Percentiles rank a stretch among this genome's conserved stretches.
Evolutionary conservation across 2,329 filamentous ascomycete species (phyloP).

Genomic region (Pseudopyricularia javanii): DNA sequence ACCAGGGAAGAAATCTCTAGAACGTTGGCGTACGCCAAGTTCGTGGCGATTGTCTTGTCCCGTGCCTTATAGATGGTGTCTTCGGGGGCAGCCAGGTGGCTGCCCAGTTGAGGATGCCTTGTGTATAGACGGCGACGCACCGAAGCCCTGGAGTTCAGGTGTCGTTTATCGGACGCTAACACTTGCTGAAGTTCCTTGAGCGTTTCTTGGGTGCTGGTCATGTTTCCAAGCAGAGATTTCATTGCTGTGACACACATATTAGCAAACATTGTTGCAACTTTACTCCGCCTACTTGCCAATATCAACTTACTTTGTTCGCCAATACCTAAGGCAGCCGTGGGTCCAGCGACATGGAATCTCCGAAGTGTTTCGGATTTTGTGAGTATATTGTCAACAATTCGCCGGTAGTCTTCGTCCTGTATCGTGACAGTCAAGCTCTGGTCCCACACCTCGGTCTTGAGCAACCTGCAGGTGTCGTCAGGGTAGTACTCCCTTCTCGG

Average conservation of each 20-base stretch:
- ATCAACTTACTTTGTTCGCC: too few relatives aligned
- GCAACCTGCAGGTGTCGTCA: slow-evolving; percentile 10
- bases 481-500: slow-evolving; percentile 24
- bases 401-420: slow-evolving; percentile 24
- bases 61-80: slow-evolving; percentile 9
- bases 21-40: background rate
- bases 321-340: too few relatives aligned
- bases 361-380: slow-evolving; percentile 16
- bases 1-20: background rate
- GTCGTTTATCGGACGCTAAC: background rate
- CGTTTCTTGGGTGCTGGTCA: too few relatives aligned
- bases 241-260: too few relatives aligned
- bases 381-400: slow-evolving; percentile 15
- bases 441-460: slow-evolving; percentile 24
- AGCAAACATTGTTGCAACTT: too few relatives aligned
- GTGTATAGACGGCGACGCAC: background rate
- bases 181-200: too few relatives aligned
- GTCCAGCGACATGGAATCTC: slow-evolving; percentile 7
- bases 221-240: too few relatives aligned
- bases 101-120: background rate
- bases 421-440: slow-evolving; percentile 15
- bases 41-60: slow-evolving; percentile 6
- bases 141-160: background rate
- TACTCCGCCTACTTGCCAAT: too few relatives aligned
- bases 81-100: too few relatives aligned